These are phyloP conservation scores for Verticillium nonalfalfae DNA, from an alignment of 2,329 filamentous ascomycete species.

Conservation along the genomic window DNA sequence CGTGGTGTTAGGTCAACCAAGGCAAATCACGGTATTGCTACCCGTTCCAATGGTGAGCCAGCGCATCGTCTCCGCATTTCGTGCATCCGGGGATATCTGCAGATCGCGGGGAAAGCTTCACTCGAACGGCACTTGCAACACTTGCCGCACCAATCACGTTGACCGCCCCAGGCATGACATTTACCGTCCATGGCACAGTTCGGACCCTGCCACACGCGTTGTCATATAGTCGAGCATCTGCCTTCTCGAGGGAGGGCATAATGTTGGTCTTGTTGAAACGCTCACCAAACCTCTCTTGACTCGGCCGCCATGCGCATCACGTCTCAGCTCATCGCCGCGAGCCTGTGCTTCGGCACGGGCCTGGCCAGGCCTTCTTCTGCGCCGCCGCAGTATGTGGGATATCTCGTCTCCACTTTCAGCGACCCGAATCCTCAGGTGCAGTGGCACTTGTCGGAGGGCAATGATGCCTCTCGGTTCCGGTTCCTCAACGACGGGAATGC, in stretches of 20 bases:
- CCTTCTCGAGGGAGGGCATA: neutral
- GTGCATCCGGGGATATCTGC: neutral
- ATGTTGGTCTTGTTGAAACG: neutral
- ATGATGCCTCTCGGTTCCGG: slow-evolving; percentile 21
- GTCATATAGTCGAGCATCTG: neutral
- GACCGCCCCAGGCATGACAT: neutral
- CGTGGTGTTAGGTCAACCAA: neutral
- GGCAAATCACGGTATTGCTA: neutral
- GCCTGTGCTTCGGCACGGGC: neutral
- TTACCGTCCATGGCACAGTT: neutral
- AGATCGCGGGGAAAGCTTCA: neutral
- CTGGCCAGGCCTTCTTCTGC: neutral
- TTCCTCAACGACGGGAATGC: slow-evolving; percentile 23
- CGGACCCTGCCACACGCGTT: neutral
- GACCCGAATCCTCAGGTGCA: slow-evolving; percentile 24
- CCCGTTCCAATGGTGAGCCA: neutral
- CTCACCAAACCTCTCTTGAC: neutral
- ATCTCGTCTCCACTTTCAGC: slow-evolving; percentile 27
- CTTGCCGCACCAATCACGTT: neutral
- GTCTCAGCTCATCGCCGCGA: neutral
- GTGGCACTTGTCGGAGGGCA: slow-evolving; percentile 24
- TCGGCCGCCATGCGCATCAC: neutral
- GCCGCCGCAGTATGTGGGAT: slow-evolving; percentile 21
- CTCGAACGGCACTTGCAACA: neutral
- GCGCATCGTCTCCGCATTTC: neutral